Evolutionary conservation across 257 asterid genomes (phyloP).

Genomic region (Solanum ossicruentum): DNA sequence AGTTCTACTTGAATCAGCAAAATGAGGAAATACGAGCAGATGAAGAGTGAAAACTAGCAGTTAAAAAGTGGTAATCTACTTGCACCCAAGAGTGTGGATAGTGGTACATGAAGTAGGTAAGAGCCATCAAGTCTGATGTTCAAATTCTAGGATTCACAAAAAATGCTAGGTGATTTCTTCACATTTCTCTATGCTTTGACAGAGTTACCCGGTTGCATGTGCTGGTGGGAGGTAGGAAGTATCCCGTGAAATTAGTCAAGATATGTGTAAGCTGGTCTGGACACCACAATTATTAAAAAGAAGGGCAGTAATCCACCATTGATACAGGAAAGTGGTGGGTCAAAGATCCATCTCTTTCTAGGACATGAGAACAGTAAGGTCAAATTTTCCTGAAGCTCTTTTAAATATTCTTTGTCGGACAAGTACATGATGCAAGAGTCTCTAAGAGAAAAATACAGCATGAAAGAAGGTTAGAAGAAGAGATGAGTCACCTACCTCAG

Average conservation of each 20-base stretch:
- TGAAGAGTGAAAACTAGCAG: neutral
- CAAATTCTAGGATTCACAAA: neutral
- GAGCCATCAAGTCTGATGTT: neutral
- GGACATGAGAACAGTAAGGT: neutral
- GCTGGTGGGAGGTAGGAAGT: neutral
- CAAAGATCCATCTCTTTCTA: neutral
- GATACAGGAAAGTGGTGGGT: neutral
- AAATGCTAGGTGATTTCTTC: neutral
- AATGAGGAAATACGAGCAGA: neutral
- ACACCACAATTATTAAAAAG: neutral
- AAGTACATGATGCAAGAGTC: neutral
- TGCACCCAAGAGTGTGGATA: neutral
- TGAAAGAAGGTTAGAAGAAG: neutral
- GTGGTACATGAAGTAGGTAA: neutral
- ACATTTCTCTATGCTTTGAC: neutral
- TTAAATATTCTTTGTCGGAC: neutral
- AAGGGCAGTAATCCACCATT: neutral
- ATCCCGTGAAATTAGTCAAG: neutral
- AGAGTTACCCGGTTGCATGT: neutral
- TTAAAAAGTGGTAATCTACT: neutral
- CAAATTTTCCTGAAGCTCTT: neutral
- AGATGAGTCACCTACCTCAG: constrained; percentile 48
- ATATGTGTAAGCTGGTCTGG: neutral
- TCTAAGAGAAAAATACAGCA: neutral
- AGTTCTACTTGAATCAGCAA: neutral